These are phyloP conservation scores for Micractinium conductrix DNA, from an alignment of 139 green algal species.

Conservation along the genomic window DNA sequence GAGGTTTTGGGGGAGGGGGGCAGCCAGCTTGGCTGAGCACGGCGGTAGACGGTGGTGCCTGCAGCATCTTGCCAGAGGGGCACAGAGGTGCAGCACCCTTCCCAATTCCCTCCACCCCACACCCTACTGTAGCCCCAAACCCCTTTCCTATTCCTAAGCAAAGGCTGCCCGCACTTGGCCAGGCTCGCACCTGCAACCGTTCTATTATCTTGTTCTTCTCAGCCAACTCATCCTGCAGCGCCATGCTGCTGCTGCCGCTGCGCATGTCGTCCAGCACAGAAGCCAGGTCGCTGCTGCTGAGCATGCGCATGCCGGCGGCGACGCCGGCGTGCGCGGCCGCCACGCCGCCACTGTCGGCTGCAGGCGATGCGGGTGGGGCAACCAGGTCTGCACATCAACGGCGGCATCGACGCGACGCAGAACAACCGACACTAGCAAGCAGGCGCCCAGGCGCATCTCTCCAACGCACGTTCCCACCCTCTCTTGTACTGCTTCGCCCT, in stretches of 20 bases:
- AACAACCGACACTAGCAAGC: no score
- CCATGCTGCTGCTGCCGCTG: neutral
- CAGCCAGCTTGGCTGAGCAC: no score
- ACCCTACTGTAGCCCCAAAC: no score
- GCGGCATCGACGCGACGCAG: no score
- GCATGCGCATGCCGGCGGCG: neutral
- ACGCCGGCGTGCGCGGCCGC: neutral
- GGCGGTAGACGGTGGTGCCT: no score
- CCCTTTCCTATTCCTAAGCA: no score
- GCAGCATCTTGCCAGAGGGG: neutral
- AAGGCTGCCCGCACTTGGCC: neutral
- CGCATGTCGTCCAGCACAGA: slow-evolving; percentile 2
- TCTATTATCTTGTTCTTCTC: slow-evolving; percentile 35
- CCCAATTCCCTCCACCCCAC: no score
- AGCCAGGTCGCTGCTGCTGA: slow-evolving; percentile 8
- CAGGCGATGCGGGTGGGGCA: neutral
- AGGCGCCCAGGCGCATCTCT: no score
- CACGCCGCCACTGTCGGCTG: slow-evolving; percentile 18
- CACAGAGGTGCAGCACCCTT: no score
- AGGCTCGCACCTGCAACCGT: slow-evolving; percentile 24
- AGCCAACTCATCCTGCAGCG: slow-evolving; percentile 17
- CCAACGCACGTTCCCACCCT: no score
- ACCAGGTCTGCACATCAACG: neutral
- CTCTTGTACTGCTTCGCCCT: no score
- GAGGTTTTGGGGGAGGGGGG: no score